phyloP scores from a whole-genome alignment of 306 rosid genomes.

The Argentina anserina region DNA sequence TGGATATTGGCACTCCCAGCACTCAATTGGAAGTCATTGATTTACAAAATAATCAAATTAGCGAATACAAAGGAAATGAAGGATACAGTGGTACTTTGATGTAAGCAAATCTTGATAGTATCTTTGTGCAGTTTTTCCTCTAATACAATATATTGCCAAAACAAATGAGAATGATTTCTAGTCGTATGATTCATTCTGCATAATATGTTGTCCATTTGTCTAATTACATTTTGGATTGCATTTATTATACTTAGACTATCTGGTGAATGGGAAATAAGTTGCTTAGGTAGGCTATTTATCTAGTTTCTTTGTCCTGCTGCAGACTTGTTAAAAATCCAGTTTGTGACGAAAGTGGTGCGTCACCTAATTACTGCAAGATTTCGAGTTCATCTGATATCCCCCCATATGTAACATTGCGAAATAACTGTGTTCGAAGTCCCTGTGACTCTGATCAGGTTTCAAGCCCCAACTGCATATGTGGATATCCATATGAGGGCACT shows the following conservation, averaged over 20 bases:
- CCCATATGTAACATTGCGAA: slow-evolving; percentile 23
- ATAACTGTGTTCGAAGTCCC: slow-evolving; percentile 29
- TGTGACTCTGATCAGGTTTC: slow-evolving; percentile 35
- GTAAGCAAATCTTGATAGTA: slow-evolving; percentile 18
- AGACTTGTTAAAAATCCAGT: slow-evolving; percentile 53
- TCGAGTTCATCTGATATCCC: slow-evolving; percentile 2
- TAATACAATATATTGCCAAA: neutral
- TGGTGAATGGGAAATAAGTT: neutral
- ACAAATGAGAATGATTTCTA: neutral
- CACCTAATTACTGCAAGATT: slow-evolving; percentile 33
- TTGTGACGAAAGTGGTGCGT: slow-evolving; percentile 23
- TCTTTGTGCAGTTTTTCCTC: no score
- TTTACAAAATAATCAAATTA: slow-evolving; percentile 19
- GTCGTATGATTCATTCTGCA: neutral
- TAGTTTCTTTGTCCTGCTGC: slow-evolving; percentile 1
- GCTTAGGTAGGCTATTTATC: neutral
- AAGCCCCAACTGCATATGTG: slow-evolving; percentile 72
- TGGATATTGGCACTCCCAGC: slow-evolving; percentile 19
- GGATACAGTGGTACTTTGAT: slow-evolving; percentile 13
- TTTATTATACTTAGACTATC: neutral
- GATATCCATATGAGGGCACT: slow-evolving; percentile 57
- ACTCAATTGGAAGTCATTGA: slow-evolving; percentile 19
- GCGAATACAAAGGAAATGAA: neutral
- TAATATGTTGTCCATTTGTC: neutral
- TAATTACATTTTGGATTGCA: neutral